Percentiles rank a stretch among this genome's conserved stretches.
Conservation (phyloP, 1,284 basidiomycete species). For the Leccinum fallax region DNA sequence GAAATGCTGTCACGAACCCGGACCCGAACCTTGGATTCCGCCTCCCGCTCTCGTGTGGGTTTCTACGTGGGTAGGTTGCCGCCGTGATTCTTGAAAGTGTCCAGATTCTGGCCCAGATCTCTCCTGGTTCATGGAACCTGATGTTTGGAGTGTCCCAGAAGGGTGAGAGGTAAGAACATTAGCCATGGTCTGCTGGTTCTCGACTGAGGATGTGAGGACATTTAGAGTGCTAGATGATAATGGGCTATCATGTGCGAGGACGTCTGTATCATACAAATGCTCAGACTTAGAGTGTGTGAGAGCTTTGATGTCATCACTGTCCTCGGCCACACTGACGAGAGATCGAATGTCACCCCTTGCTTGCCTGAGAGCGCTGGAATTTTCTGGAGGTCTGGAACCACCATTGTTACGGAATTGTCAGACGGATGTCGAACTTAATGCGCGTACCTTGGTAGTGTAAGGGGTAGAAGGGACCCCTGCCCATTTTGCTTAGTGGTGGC, state of each 20-base stretch:
- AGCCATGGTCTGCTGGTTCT: constrained; percentile 5
- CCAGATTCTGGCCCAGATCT: constrained; percentile 1
- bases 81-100: constrained; percentile 7
- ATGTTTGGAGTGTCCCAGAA: constrained; percentile 3
- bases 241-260: constrained; percentile 6
- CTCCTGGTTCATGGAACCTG: constrained; percentile 5
- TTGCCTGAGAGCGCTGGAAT: background rate
- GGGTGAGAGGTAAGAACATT: constrained; percentile 9
- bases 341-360: background rate
- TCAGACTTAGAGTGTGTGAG: constrained; percentile 16
- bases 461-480: background rate
- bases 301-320: constrained; percentile 1
- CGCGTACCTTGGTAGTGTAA: constrained; percentile 14
- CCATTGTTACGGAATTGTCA: constrained; percentile 7
- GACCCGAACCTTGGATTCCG: constrained; percentile 20
- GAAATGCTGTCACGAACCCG: constrained; percentile 19
- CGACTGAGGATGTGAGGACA: background rate
- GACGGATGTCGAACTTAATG: background rate
- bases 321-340: background rate
- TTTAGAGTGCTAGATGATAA: constrained; percentile 1
- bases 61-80: constrained; percentile 13
- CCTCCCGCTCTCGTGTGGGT: constrained; percentile 1
- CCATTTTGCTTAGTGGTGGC: constrained; percentile 2
- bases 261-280: background rate
- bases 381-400: background rate